phyloP scores from a whole-genome alignment of 441 rosid species.

The Breynia disticha region DNA sequence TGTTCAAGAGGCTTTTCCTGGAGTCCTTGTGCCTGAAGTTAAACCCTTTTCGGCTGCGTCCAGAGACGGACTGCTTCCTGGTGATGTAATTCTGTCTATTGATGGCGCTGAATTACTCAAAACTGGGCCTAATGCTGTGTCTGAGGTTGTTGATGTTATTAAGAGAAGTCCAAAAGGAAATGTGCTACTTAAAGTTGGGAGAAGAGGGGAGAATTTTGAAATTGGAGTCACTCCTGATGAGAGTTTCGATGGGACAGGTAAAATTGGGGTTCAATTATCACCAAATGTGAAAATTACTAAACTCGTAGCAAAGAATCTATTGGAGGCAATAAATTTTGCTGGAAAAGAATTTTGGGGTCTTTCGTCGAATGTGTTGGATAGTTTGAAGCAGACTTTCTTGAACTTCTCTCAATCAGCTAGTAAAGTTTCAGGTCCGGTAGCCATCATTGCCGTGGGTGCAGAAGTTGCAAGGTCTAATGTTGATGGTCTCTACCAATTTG shows the following conservation, averaged over 20 bases:
- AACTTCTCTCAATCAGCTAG: conserved; percentile 90
- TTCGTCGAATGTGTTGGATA: conserved; percentile 59
- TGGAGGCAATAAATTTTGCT: conserved; percentile 49
- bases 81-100: conserved; percentile 68
- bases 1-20: conserved; percentile 82
- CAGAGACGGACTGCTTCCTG: conserved; percentile 78
- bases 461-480: conserved; percentile 89
- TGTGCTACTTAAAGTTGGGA: conserved; percentile 49
- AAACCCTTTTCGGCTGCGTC: conserved; percentile 77
- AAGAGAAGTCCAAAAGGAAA: conserved; percentile 53
- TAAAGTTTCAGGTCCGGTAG: conserved; percentile 89
- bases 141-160: conserved; percentile 55
- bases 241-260: conserved; percentile 74
- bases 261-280: conserved; percentile 77
- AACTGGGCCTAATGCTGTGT: conserved; percentile 42
- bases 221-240: conserved; percentile 69
- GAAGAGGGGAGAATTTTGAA: conserved; percentile 46
- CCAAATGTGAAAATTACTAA: conserved; percentile 64
- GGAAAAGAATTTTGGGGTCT: conserved; percentile 73
- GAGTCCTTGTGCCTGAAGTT: conserved; percentile 85
- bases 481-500: conserved; percentile 88
- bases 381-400: conserved; percentile 70
- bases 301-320: conserved; percentile 40
- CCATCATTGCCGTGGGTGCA: conserved; percentile 94
- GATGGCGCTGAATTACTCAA: conserved; percentile 44